phyloP scores from a whole-genome alignment of 2,329 filamentous ascomycete genomes.

The Neurospora crassa region DNA sequence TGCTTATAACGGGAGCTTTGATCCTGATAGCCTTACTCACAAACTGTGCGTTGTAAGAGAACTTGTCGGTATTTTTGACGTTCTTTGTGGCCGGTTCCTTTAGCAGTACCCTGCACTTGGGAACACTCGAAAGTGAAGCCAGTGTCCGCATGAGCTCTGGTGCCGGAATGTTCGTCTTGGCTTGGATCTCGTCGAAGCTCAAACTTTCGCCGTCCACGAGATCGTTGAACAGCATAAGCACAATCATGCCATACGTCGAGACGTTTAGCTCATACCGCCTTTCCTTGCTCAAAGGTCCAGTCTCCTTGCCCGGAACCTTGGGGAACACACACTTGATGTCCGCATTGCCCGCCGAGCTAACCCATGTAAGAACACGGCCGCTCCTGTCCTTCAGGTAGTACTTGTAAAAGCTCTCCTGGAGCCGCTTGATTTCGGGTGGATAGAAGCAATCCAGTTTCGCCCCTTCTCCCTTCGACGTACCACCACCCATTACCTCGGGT shows the following conservation, averaged over 20 bases:
- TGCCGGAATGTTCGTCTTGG: constrained; percentile 66
- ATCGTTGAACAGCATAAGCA: constrained; percentile 84
- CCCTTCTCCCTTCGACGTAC: constrained; percentile 36
- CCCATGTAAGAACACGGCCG: constrained; percentile 81
- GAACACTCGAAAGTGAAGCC: constrained; percentile 71
- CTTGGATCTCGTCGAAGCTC: constrained; percentile 70
- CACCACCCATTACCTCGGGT: constrained; percentile 68
- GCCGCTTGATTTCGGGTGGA: constrained; percentile 60
- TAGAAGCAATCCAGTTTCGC: constrained; percentile 53
- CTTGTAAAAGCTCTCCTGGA: constrained; percentile 78
- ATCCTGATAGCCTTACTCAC: constrained; percentile 76
- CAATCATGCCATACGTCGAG: constrained; percentile 84
- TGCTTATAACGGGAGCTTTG: constrained; percentile 77
- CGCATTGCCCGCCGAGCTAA: constrained; percentile 61
- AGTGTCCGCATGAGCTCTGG: constrained; percentile 68
- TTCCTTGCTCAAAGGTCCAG: constrained; percentile 49
- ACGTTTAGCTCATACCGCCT: constrained; percentile 84
- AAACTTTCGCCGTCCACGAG: constrained; percentile 42
- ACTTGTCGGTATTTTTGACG: constrained; percentile 66
- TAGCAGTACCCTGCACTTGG: constrained; percentile 70
- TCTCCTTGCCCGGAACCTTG: constrained; percentile 59
- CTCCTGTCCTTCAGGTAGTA: constrained; percentile 85
- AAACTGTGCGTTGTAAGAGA: constrained; percentile 76
- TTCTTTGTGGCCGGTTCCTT: constrained; percentile 76
- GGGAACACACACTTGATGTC: constrained; percentile 78